A percentile compares a stretch with the other conserved stretches of the same genome.
These are phyloP conservation scores for Globisporangium uncinulatum DNA, from an alignment of 352 stramenopile genomes.

Conservation along the genomic window DNA sequence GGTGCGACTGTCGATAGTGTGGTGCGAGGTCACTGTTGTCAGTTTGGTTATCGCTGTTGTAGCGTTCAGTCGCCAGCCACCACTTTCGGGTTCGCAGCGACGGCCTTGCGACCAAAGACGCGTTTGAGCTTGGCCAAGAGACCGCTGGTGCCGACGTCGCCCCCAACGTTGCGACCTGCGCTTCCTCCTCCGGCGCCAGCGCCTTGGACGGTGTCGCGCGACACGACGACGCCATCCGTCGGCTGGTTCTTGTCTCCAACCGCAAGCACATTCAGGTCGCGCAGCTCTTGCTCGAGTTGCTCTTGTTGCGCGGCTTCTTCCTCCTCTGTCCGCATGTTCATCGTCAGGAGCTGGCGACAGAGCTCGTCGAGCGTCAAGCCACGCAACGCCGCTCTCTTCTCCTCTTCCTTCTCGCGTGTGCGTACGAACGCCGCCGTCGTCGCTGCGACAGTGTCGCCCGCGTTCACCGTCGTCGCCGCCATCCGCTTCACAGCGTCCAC, in stretches of 20 bases:
- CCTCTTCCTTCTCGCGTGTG: not conserved
- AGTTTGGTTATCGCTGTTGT: too few relatives aligned
- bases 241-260: not conserved
- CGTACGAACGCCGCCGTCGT: not conserved
- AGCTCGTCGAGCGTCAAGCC: constrained; percentile 21
- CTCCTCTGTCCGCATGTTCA: constrained; percentile 25
- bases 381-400: not conserved
- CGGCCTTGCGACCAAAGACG: not conserved
- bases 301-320: constrained; percentile 18
- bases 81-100: not conserved
- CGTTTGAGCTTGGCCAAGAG: not conserved
- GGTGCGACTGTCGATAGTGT: too few relatives aligned
- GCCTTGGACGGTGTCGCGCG: constrained; percentile 6
- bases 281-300: not conserved
- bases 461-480: not conserved
- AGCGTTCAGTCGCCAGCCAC: not conserved
- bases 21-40: too few relatives aligned
- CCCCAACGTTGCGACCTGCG: not conserved
- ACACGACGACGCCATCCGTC: not conserved
- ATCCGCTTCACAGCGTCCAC: not conserved
- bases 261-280: constrained; percentile 1
- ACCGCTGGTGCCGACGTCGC: not conserved
- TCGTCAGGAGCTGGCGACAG: constrained; percentile 16
- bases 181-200: constrained; percentile 21
- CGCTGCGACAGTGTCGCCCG: not conserved